Evolutionary conservation across 768 basidiomycete genomes (phyloP).

Genomic region (Lactarius hatsudake): DNA sequence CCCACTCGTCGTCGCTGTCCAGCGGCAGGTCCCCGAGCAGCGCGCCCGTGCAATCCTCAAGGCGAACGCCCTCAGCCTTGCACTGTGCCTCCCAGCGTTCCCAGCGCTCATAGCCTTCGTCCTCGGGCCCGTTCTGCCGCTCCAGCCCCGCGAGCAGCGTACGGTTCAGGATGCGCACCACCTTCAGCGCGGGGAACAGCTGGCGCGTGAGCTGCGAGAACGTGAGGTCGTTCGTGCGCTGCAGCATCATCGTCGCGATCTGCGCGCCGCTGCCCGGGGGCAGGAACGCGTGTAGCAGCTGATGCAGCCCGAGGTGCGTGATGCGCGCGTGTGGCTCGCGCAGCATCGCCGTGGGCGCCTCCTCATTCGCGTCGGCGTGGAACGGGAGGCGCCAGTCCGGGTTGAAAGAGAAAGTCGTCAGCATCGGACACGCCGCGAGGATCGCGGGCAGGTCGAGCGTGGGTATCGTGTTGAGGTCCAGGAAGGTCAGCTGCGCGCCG

Average conservation of each 20-base stretch:
- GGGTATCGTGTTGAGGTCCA: constrained; percentile 63
- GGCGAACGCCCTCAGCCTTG: constrained; percentile 45
- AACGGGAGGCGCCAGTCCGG: constrained; percentile 61
- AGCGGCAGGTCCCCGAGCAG: constrained; percentile 47
- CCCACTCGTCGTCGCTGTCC: constrained; percentile 36
- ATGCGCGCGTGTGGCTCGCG: constrained; percentile 56
- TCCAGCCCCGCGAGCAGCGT: constrained; percentile 58
- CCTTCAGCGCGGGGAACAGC: constrained; percentile 60
- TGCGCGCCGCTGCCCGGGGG: constrained; percentile 41
- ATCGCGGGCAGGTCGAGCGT: constrained; percentile 55
- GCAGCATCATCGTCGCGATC: constrained; percentile 40
- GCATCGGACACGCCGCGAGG: constrained; percentile 60
- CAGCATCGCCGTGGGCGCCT: constrained; percentile 27
- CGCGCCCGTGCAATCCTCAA: constrained; percentile 77
- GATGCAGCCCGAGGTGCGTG: constrained; percentile 64
- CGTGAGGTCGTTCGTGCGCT: constrained; percentile 64
- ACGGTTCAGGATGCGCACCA: constrained; percentile 57
- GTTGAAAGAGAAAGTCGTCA: constrained; percentile 68
- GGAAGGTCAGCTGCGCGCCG: constrained; percentile 54
- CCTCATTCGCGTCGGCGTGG: constrained; percentile 27
- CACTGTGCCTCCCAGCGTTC: constrained; percentile 66
- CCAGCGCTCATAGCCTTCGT: constrained; percentile 50
- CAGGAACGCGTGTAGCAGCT: constrained; percentile 66
- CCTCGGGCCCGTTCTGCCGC: constrained; percentile 46
- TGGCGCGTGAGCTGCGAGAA: constrained; percentile 49